Base-by-base conservation (phyloP, 164 flowering plant genomes). In the Magnolia changhungtana region DNA sequence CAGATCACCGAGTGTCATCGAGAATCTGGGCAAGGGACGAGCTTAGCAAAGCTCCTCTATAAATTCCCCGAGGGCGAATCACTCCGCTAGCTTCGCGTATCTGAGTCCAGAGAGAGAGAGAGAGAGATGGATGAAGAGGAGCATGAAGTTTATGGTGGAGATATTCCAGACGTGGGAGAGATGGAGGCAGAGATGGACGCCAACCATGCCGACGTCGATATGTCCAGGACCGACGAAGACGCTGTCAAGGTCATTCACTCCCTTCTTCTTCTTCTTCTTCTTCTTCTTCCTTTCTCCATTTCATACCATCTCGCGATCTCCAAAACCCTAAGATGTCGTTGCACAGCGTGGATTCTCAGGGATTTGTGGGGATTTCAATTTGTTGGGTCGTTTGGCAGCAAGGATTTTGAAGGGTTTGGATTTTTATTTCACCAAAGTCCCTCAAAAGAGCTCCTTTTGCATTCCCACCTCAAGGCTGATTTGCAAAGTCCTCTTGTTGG, bases 221-320 rank as follows among this genome's bases (percentile, higher is more conserved):
- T 83, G 88, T 72, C 82, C 0, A 77, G 73, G 5, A 67, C 74
- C 1, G 88, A 82, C 65, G 75, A 75, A 50, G 85, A 83, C 21
- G 81, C 82, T 23, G 82, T 77, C 73, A 55, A 51, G 71, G 72
- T 78, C 18, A 61, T 0, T 5, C 24, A 63, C 13, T 18, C 4
- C 37, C 2, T 18, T 72, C 75, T 31, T 7, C 18, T 7, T 55
- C 67, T 24, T 24, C 24, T 24, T 24, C 27, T 24, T 21, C 45
- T 61, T 50, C 23, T 63, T 31, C 52, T 19, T 74, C 23, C 37
- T 13, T 63, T 63, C 58, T 3, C 21, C n/a, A 16, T 21, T 8
- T 21, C 3, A 65, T 37, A 3, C 4, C 45, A 37, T 37, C 45
- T 37, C 45, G 7, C 63, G 4, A 13, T 59, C 14, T 13, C 63